Conservation (phyloP, 352 stramenopile genomes). For the Phytophthora idaei region DNA sequence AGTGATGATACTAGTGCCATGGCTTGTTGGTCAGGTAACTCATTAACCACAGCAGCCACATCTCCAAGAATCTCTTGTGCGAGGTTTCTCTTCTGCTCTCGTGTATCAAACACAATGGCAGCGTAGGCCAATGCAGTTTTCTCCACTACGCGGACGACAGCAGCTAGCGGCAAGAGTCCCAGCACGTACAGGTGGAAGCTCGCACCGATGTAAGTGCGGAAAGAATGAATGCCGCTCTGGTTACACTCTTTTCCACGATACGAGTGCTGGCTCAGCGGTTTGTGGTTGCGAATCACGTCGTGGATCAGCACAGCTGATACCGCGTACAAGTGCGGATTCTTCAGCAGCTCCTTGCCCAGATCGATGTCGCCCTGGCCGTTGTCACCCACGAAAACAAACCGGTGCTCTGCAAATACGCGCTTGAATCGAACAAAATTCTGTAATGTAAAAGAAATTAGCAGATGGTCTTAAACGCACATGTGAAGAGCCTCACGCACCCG, state of each 20-base stretch:
- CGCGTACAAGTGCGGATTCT: slow-evolving; percentile 52
- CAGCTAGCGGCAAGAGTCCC: slow-evolving; percentile 53
- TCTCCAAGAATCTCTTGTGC: slow-evolving; percentile 69
- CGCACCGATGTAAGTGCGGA: slow-evolving; percentile 83
- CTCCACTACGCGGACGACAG: slow-evolving; percentile 65
- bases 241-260: slow-evolving; percentile 75
- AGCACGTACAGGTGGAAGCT: slow-evolving; percentile 59
- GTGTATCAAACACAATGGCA: slow-evolving; percentile 70
- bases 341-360: slow-evolving; percentile 71
- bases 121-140: slow-evolving; percentile 62
- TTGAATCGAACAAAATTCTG: slow-evolving; percentile 83
- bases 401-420: slow-evolving; percentile 72
- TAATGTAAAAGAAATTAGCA: slow-evolving; percentile 7
- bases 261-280: slow-evolving; percentile 35
- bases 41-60: slow-evolving; percentile 56
- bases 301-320: slow-evolving; percentile 78
- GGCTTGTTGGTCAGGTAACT: slow-evolving; percentile 59
- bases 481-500: slow-evolving; percentile 35
- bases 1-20: slow-evolving; percentile 57
- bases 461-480: neutral
- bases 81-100: slow-evolving; percentile 54
- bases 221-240: slow-evolving; percentile 67
- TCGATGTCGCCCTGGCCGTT: slow-evolving; percentile 87
- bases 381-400: slow-evolving; percentile 83
- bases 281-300: slow-evolving; percentile 81